These are phyloP conservation scores for Grigorovia transvaalensis DNA, from an alignment of 805 yeast genomes.

Conservation along the genomic window DNA sequence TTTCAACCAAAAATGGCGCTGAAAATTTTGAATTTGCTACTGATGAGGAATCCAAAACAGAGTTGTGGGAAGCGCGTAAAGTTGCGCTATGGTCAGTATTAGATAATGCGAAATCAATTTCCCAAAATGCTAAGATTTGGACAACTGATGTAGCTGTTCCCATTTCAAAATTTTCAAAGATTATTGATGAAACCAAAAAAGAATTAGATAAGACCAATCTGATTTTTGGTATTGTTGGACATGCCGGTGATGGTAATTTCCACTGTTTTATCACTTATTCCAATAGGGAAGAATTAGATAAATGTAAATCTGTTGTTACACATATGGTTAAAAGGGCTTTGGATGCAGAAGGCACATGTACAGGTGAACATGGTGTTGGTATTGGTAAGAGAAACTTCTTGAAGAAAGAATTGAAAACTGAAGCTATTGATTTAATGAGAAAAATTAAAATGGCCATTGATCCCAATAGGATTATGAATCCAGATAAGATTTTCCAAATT, in stretches of 20 bases:
- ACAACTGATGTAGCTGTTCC: slow-evolving; percentile 84
- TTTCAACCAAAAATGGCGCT: slow-evolving; percentile 47
- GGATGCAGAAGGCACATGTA: slow-evolving; percentile 67
- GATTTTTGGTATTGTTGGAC: slow-evolving; percentile 57
- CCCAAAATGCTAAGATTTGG: slow-evolving; percentile 45
- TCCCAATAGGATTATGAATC: slow-evolving; percentile 52
- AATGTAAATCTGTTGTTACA: slow-evolving; percentile 41
- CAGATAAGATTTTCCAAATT: slow-evolving; percentile 66
- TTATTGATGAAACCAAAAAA: slow-evolving; percentile 49
- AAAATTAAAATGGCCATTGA: slow-evolving; percentile 61
- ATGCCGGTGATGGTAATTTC: slow-evolving; percentile 78
- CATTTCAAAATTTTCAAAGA: slow-evolving; percentile 51
- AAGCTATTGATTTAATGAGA: slow-evolving; percentile 64
- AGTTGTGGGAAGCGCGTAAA: slow-evolving; percentile 69
- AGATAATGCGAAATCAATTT: slow-evolving; percentile 48
- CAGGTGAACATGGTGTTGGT: slow-evolving; percentile 86
- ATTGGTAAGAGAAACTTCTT: slow-evolving; percentile 60
- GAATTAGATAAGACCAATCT: slow-evolving; percentile 46
- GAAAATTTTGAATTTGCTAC: slow-evolving; percentile 52
- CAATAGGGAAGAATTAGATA: slow-evolving; percentile 37
- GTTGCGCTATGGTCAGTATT: slow-evolving; percentile 55
- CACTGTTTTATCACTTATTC: slow-evolving; percentile 57
- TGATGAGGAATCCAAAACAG: slow-evolving; percentile 51
- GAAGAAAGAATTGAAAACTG: slow-evolving; percentile 53
- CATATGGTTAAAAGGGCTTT: slow-evolving; percentile 59